A percentile compares a stretch with the other conserved stretches of the same genome.
Evolutionary conservation across 306 rosid genomes (phyloP).

Genomic region (Fragaria iinumae): DNA sequence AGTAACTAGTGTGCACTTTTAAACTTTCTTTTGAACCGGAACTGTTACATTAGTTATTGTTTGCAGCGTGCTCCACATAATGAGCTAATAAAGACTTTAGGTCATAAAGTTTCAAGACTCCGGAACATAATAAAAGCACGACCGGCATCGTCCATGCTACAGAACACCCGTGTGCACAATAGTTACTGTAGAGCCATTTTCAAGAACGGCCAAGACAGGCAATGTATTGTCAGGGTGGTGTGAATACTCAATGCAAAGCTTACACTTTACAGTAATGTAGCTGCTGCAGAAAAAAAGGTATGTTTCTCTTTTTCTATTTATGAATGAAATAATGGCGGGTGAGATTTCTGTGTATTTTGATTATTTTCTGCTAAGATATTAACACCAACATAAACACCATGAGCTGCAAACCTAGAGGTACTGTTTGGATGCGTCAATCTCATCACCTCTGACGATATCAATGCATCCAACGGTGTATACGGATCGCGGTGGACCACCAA

Average conservation of each 20-base stretch:
- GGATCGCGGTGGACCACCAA: not conserved
- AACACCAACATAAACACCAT: not conserved
- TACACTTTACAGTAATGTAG: not conserved
- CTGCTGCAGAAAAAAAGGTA: not conserved
- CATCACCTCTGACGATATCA: not conserved
- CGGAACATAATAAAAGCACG: not conserved
- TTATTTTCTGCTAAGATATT: not conserved
- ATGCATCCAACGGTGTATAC: slow-evolving; percentile 13
- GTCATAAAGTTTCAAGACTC: not conserved
- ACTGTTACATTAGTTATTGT: not conserved
- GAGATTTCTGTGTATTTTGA: not conserved
- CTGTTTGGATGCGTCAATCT: slow-evolving; percentile 7
- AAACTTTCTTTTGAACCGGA: not conserved
- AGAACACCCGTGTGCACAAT: not conserved
- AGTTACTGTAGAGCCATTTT: slow-evolving; percentile 34
- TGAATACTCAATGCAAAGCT: slow-evolving; percentile 27
- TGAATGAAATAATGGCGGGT: not conserved
- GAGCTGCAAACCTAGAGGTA: not conserved
- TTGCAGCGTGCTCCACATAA: not conserved
- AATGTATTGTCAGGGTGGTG: slow-evolving; percentile 41
- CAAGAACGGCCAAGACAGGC: slow-evolving; percentile 62
- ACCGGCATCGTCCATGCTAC: not conserved
- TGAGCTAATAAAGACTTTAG: no score
- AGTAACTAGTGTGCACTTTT: not conserved
- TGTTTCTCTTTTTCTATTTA: not conserved